A percentile compares a stretch with the other conserved stretches of the same genome.
Conservation (phyloP, 2,329 filamentous ascomycete genomes). For the Pseudopyricularia cyperi region DNA sequence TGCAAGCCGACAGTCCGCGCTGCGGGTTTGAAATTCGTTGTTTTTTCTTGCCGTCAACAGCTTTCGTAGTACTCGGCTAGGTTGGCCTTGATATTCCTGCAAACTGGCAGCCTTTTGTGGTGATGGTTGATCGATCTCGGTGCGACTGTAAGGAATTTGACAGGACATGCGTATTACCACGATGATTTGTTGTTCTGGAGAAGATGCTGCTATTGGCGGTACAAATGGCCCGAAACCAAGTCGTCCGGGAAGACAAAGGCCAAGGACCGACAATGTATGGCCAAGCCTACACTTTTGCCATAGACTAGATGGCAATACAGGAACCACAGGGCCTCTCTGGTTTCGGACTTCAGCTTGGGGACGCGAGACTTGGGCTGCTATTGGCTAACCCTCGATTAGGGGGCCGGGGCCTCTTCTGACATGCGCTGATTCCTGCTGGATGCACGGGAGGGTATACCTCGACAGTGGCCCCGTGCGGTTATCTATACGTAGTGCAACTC, state of each 20-base stretch:
- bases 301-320: conserved; percentile 1
- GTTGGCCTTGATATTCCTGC: too few relatives aligned
- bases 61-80: too few relatives aligned
- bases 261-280: not conserved
- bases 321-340: conserved; percentile 1
- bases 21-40: too few relatives aligned
- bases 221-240: not conserved
- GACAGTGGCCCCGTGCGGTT: not conserved
- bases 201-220: not conserved
- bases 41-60: too few relatives aligned
- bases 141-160: too few relatives aligned
- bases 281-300: not conserved
- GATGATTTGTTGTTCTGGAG: too few relatives aligned
- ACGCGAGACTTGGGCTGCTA: not conserved
- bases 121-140: too few relatives aligned
- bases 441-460: not conserved
- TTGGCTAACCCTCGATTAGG: not conserved
- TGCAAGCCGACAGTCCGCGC: too few relatives aligned
- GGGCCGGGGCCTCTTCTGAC: not conserved
- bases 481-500: too few relatives aligned
- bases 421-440: not conserved
- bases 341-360: conserved; percentile 3
- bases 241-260: not conserved
- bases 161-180: too few relatives aligned
- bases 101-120: too few relatives aligned